Percentiles rank a stretch among this genome's conserved stretches.
Conservation (phyloP, 805 yeast species). For the Candida golubevii region DNA sequence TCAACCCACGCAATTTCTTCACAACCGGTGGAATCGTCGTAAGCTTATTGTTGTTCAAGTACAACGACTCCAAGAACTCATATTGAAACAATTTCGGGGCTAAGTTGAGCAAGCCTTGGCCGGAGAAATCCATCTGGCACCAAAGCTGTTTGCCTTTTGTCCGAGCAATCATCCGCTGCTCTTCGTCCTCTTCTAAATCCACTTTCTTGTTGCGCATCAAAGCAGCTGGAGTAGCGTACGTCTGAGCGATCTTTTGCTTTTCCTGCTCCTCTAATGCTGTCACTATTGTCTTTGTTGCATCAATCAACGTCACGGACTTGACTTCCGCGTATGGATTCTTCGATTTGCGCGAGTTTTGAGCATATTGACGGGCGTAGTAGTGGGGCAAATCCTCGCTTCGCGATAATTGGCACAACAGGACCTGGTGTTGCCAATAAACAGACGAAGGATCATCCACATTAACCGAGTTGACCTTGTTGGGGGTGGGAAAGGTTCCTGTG, state of each 20-base stretch:
- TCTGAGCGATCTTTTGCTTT: slow-evolving; percentile 30
- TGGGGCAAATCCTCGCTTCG: slow-evolving; percentile 66
- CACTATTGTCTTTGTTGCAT: slow-evolving; percentile 38
- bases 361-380: slow-evolving; percentile 80
- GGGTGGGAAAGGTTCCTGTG: slow-evolving; percentile 15
- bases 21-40: slow-evolving; percentile 63
- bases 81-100: slow-evolving; percentile 76
- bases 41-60: slow-evolving; percentile 81
- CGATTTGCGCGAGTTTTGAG: slow-evolving; percentile 54
- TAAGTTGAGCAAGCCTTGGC: slow-evolving; percentile 72
- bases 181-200: slow-evolving; percentile 59
- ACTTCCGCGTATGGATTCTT: slow-evolving; percentile 36
- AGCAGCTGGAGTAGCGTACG: slow-evolving; percentile 23
- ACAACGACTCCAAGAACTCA: slow-evolving; percentile 79
- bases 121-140: slow-evolving; percentile 90
- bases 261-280: slow-evolving; percentile 37
- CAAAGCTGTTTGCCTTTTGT: slow-evolving; percentile 77
- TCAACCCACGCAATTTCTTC: slow-evolving; percentile 62
- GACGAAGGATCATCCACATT: slow-evolving; percentile 39
- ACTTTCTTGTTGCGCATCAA: slow-evolving; percentile 41
- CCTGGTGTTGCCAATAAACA: slow-evolving; percentile 74
- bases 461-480: slow-evolving; percentile 27
- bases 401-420: slow-evolving; percentile 65
- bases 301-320: slow-evolving; percentile 37
- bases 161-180: slow-evolving; percentile 56